phyloP scores from a whole-genome alignment of 1,284 basidiomycete genomes.

The Heterobasidion irregulare region DNA sequence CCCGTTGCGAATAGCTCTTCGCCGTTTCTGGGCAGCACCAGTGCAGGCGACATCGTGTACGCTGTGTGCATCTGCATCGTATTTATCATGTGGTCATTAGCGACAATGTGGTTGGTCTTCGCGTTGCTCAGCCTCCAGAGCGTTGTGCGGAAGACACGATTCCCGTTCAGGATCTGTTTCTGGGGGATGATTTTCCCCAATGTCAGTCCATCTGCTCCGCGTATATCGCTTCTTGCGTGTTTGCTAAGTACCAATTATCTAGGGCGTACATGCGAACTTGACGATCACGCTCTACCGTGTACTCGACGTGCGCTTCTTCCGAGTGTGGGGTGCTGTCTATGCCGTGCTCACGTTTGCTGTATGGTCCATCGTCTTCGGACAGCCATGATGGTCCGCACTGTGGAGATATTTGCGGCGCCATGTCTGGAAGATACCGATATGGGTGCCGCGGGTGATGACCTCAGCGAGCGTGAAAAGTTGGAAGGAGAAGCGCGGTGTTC shows the following conservation, averaged over 20 bases:
- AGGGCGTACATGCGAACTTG: slow-evolving; percentile 18
- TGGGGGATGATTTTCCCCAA: slow-evolving; percentile 47
- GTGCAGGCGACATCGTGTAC: slow-evolving; percentile 29
- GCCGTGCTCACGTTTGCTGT: slow-evolving; percentile 32
- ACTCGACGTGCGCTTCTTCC: slow-evolving; percentile 26
- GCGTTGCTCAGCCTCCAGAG: slow-evolving; percentile 26
- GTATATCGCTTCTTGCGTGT: slow-evolving; percentile 28
- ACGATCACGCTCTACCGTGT: slow-evolving; percentile 9
- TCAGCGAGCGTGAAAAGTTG: not conserved
- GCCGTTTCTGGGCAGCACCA: slow-evolving; percentile 21
- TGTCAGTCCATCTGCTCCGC: slow-evolving; percentile 30
- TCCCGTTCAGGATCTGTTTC: slow-evolving; percentile 34
- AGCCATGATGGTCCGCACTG: slow-evolving; percentile 1
- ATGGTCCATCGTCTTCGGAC: slow-evolving; percentile 35
- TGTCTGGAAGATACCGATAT: slow-evolving; percentile 4
- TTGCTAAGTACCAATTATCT: slow-evolving; percentile 18
- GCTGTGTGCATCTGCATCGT: slow-evolving; percentile 31
- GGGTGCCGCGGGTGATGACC: not conserved
- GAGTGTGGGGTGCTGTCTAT: slow-evolving; percentile 26
- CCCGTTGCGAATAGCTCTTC: slow-evolving; percentile 10
- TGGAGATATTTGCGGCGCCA: slow-evolving; percentile 11
- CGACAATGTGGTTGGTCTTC: slow-evolving; percentile 34
- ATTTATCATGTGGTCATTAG: slow-evolving; percentile 36
- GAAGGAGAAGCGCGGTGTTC: not conserved
- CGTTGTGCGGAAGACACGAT: slow-evolving; percentile 15